phyloP scores from a whole-genome alignment of 2,329 filamentous ascomycete genomes.

The Aspergillus novoparasiticus region DNA sequence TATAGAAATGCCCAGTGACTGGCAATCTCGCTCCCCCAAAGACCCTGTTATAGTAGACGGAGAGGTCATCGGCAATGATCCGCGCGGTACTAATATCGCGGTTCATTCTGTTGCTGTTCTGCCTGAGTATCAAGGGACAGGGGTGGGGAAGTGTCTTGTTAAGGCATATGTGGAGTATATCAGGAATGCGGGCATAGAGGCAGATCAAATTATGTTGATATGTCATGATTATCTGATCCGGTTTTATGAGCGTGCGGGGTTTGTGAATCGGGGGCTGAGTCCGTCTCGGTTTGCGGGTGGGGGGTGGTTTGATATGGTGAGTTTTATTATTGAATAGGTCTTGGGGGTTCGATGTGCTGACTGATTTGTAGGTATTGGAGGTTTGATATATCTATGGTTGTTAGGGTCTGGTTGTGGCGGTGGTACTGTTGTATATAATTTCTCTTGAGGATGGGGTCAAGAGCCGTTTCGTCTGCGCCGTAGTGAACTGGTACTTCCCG shows the following conservation, averaged over 20 bases:
- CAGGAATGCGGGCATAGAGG: neutral
- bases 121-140: neutral
- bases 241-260: neutral
- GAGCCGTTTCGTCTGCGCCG: neutral
- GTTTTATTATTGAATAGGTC: neutral
- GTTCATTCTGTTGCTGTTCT: constrained; percentile 1
- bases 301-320: constrained; percentile 6
- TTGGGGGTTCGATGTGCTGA: neutral
- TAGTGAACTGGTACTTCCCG: constrained; percentile 15
- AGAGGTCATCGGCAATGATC: constrained; percentile 4
- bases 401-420: neutral
- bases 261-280: neutral
- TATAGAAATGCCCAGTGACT: neutral
- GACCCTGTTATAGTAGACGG: neutral
- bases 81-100: neutral
- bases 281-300: neutral
- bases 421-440: no score
- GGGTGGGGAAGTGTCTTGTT: neutral
- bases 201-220: neutral
- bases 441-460: neutral
- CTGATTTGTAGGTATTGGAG: neutral
- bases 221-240: constrained; percentile 2
- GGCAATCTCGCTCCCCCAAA: neutral
- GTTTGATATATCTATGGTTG: neutral
- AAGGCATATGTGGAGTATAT: constrained; percentile 2